Base-by-base conservation (phyloP, 257 asterid species). In the Solanum pinnatisectum region DNA sequence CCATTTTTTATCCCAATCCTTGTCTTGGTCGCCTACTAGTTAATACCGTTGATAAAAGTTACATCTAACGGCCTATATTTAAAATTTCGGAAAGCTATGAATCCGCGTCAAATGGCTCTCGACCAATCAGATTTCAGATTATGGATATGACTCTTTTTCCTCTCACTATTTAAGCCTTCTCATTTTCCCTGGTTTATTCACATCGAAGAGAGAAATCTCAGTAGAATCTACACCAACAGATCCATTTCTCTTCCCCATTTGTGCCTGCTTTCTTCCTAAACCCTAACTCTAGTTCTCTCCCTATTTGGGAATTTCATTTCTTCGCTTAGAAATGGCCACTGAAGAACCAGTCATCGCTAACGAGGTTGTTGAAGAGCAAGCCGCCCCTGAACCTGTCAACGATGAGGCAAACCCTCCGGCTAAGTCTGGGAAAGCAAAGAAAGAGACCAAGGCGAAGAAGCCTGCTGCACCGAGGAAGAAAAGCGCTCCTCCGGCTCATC, bases 11-110 rank as follows among this genome's bases (percentile, higher is more conserved):
- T 86, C 87, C 91, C 92, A 90, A 92, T 89, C 92, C 89, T 76
- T 4, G 88, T 84, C 92, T 87, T 88, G 83, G 88, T 85, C 92
- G 87, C 85, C 84, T 27, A 9, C 14, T 8, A 86, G 25, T 70
- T 49, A 11, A 39, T 32, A 67, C 98, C 98, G 96, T 94, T 71
- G 98, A 95, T 96, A 72, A 82, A 89, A 23, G 65, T 35, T 7
- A 4, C 37, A 95, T 96, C 99, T 44, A 40, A 92, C 96, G 96
- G 95, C 30, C 87, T 46, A 92, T 49, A 92, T 95, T 96, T 86
- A 94, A 96, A 96, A 91, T 60, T 91, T 1, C 16, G 0, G n/a
- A n/a, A 6, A 0, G 68, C 70, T 23, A 88, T 79, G 74, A 82
- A 95, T 96, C 99, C 98, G 94, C 92, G 97, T 92, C 90, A n/a